Evolutionary conservation across 78 protist genomes (phyloP).

Genomic region (Cyanophora paradoxa): DNA sequence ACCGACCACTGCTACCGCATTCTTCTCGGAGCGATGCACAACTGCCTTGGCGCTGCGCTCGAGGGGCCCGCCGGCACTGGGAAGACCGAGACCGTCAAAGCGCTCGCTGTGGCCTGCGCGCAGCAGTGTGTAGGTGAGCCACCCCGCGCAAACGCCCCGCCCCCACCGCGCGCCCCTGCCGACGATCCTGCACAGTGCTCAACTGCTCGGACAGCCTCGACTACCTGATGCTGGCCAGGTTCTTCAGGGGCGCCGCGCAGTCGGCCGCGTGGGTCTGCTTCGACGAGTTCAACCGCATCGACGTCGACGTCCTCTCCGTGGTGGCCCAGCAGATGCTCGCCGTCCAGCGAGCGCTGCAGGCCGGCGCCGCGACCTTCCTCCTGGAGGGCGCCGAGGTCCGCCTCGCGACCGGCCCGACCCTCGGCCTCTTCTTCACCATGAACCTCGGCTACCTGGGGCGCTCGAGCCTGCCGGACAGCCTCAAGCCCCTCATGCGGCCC

Average conservation of each 20-base stretch:
- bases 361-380: no score
- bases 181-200: no score
- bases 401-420: no score
- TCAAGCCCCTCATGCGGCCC: no score
- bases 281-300: slow-evolving; percentile 46
- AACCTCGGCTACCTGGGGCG: slow-evolving; percentile 66
- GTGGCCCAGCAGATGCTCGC: slow-evolving; percentile 23
- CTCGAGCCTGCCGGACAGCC: slow-evolving; percentile 59
- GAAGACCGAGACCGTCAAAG: slow-evolving; percentile 60
- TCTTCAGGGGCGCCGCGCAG: slow-evolving; percentile 11
- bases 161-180: no score
- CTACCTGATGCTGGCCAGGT: background rate
- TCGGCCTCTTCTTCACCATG: slow-evolving; percentile 72
- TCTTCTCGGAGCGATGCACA: slow-evolving; percentile 32
- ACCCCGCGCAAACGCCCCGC: no score
- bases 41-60: slow-evolving; percentile 36
- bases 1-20: slow-evolving; percentile 49
- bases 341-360: no score
- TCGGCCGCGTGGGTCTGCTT: slow-evolving; percentile 67
- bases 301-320: slow-evolving; percentile 50
- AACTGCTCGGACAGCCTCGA: slow-evolving; percentile 23
- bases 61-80: slow-evolving; percentile 45
- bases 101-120: slow-evolving; percentile 48
- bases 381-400: no score
- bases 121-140: slow-evolving; percentile 43